A percentile compares a stretch with the other conserved stretches of the same genome.
phyloP scores from a whole-genome alignment of 1,139 yeast genomes.

The Maudiozyma humilis region DNA sequence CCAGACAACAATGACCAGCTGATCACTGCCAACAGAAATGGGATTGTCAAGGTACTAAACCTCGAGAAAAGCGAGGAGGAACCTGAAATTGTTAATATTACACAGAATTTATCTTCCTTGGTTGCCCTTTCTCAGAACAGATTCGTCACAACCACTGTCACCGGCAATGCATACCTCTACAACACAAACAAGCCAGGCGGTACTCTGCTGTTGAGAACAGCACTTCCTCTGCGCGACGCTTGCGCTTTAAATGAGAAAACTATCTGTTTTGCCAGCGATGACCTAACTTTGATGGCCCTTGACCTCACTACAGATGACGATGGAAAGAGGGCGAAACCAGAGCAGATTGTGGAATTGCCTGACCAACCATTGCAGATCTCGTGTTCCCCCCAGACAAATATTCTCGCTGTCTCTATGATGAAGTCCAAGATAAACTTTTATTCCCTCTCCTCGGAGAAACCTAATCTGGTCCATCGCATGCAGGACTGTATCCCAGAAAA shows the following conservation, averaged over 20 bases:
- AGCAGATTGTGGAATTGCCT: conserved; percentile 34
- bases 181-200: conserved; percentile 12
- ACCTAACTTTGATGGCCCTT: conserved; percentile 50
- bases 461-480: conserved; percentile 38
- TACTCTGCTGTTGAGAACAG: conserved; percentile 25
- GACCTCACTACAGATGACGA: conserved; percentile 39
- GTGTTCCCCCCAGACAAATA: conserved; percentile 53
- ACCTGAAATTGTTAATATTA: conserved; percentile 28
- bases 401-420: conserved; percentile 54
- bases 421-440: conserved; percentile 62
- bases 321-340: conserved; percentile 15
- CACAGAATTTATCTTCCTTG: conserved; percentile 18
- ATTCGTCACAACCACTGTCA: conserved; percentile 21
- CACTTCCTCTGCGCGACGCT: conserved; percentile 61
- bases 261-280: conserved; percentile 72
- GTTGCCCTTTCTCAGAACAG: conserved; percentile 12
- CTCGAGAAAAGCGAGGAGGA: conserved; percentile 25
- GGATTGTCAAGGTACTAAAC: conserved; percentile 23
- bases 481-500: conserved; percentile 34
- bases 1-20: conserved; percentile 17
- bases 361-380: conserved; percentile 56
- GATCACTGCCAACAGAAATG: conserved; percentile 27
- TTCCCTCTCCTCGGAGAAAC: conserved; percentile 43
- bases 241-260: conserved; percentile 59
- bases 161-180: conserved; percentile 25